phyloP scores from a whole-genome alignment of 2,329 filamentous ascomycete genomes.

The Aspergillus amoenus region DNA sequence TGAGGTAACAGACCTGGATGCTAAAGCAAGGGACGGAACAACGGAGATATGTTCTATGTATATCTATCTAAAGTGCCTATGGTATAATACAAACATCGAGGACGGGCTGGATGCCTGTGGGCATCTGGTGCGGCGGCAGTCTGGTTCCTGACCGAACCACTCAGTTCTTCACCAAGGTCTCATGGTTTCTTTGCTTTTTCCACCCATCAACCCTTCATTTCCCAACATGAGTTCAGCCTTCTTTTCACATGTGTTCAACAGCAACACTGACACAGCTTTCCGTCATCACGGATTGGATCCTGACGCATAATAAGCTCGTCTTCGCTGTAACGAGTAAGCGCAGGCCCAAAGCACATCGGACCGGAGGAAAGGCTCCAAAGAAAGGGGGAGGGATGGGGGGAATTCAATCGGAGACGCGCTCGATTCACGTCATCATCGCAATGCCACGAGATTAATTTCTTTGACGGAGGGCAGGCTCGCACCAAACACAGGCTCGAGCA shows the following conservation, averaged over 20 bases:
- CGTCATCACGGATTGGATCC: neutral
- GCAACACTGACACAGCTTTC: neutral
- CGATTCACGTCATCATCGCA: slow-evolving; percentile 6
- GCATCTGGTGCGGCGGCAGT: neutral
- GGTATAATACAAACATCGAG: neutral
- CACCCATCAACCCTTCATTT: neutral
- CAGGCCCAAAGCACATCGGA: neutral
- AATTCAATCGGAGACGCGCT: neutral
- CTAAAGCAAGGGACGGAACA: neutral
- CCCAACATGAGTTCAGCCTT: neutral
- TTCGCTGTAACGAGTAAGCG: neutral
- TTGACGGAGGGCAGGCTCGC: slow-evolving; percentile 7
- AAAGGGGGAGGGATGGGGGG: neutral
- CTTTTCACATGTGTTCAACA: neutral
- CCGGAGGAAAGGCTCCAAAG: neutral
- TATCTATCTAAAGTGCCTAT: neutral
- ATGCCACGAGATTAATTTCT: slow-evolving; percentile 1
- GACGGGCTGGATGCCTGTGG: neutral
- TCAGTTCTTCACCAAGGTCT: neutral
- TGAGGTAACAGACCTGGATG: neutral
- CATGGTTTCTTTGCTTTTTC: neutral
- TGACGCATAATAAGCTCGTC: neutral
- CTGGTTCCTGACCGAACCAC: neutral
- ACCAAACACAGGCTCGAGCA: slow-evolving; percentile 15
- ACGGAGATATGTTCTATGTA: neutral